Evolutionary conservation across 2,329 filamentous ascomycete species (phyloP).

Genomic region (Lasiodiplodia sp.): DNA sequence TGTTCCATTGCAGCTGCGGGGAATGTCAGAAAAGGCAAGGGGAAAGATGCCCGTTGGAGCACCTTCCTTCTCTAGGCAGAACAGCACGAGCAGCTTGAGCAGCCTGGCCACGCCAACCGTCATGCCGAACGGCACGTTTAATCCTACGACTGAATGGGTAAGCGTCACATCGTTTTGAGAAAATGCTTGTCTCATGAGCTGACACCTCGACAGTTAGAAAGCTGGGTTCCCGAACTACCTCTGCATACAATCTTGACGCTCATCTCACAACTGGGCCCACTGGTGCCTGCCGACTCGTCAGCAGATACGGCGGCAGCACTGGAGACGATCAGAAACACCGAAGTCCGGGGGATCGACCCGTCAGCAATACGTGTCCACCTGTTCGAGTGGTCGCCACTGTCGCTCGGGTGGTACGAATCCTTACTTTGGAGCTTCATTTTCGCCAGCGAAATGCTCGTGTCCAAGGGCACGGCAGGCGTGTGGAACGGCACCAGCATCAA

Average conservation of each 20-base stretch:
- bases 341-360: slow-evolving; percentile 76
- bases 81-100: slow-evolving; percentile 82
- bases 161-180: slow-evolving; percentile 35
- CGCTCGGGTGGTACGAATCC: slow-evolving; percentile 94
- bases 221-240: slow-evolving; percentile 90
- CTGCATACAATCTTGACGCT: slow-evolving; percentile 84
- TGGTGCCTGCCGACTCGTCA: slow-evolving; percentile 57
- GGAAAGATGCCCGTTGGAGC: slow-evolving; percentile 92
- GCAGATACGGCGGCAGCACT: slow-evolving; percentile 49
- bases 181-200: slow-evolving; percentile 29
- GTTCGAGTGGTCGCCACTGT: slow-evolving; percentile 92
- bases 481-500: slow-evolving; percentile 93
- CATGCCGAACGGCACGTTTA: slow-evolving; percentile 69
- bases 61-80: slow-evolving; percentile 86
- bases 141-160: slow-evolving; percentile 79
- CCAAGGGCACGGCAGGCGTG: slow-evolving; percentile 85
- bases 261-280: slow-evolving; percentile 67
- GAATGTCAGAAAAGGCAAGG: slow-evolving; percentile 96
- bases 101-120: slow-evolving; percentile 67
- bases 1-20: slow-evolving; percentile 80
- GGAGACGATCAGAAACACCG: slow-evolving; percentile 64
- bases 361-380: slow-evolving; percentile 80
- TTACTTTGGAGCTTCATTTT: slow-evolving; percentile 95
- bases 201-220: slow-evolving; percentile 71
- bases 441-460: slow-evolving; percentile 84